Evolutionary conservation across 2,329 filamentous ascomycete genomes (phyloP).

Genomic region (Ophiostoma pallidulum): DNA sequence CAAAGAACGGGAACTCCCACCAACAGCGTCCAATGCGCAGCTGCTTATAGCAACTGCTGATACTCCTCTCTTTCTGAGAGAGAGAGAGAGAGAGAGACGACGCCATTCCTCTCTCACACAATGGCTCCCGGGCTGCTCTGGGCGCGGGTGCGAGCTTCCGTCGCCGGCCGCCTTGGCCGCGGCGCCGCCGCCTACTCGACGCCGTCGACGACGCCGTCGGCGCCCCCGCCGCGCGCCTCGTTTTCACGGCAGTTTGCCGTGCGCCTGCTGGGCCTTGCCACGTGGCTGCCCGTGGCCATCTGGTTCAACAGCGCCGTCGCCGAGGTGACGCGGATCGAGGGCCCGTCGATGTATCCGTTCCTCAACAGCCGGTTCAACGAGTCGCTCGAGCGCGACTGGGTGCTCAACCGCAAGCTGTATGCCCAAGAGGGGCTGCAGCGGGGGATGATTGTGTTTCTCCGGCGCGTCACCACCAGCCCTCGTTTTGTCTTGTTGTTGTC

Average conservation of each 20-base stretch:
- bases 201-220: background rate
- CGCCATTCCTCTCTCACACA: background rate
- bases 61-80: background rate
- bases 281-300: constrained; percentile 53
- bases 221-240: background rate
- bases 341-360: constrained; percentile 67
- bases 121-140: constrained; percentile 12
- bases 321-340: constrained; percentile 47
- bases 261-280: constrained; percentile 43
- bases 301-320: constrained; percentile 54
- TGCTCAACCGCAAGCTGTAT: constrained; percentile 50
- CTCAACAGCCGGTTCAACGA: constrained; percentile 58
- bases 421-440: constrained; percentile 49
- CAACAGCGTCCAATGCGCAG: background rate
- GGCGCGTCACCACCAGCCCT: constrained; percentile 34
- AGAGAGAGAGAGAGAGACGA: background rate
- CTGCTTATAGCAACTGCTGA: background rate
- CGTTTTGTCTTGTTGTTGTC: background rate
- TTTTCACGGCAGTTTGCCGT: constrained; percentile 32
- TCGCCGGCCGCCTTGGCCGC: background rate
- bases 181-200: constrained; percentile 1
- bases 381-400: constrained; percentile 44
- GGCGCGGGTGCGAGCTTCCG: constrained; percentile 9
- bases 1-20: background rate
- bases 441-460: constrained; percentile 67